Percentiles rank a stretch among this genome's conserved stretches.
Conservation (phyloP, 2,329 filamentous ascomycete genomes). For the Ustulina deusta region DNA sequence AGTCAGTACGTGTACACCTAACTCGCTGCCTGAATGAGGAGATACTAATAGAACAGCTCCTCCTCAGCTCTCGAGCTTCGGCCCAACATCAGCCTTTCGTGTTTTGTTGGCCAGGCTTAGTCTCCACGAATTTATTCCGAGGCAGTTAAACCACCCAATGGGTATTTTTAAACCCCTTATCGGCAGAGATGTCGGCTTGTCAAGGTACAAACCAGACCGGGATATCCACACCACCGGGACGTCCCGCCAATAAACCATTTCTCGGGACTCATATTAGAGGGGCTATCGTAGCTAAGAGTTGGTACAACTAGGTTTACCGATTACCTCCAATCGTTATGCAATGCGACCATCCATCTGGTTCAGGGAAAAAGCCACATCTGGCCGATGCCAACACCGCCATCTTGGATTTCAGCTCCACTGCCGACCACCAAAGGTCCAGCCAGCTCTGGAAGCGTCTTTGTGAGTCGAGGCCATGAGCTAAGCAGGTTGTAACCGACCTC, state of each 20-base stretch:
- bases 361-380: slow-evolving; percentile 15
- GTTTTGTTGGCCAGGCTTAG: neutral
- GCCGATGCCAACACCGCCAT: slow-evolving; percentile 27
- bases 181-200: slow-evolving; percentile 16
- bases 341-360: slow-evolving; percentile 36
- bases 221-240: slow-evolving; percentile 42
- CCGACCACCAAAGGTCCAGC: slow-evolving; percentile 1
- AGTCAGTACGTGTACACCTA: slow-evolving; percentile 8
- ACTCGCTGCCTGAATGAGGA: neutral
- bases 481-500: neutral
- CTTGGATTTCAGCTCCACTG: slow-evolving; percentile 17
- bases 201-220: slow-evolving; percentile 32
- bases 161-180: neutral
- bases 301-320: slow-evolving; percentile 29
- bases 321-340: slow-evolving; percentile 34
- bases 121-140: slow-evolving; percentile 8
- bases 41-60: slow-evolving; percentile 9
- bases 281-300: slow-evolving; percentile 31
- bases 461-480: neutral
- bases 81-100: neutral
- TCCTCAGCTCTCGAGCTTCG: neutral
- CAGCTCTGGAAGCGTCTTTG: neutral
- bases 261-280: slow-evolving; percentile 34
- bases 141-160: slow-evolving; percentile 4
- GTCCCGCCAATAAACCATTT: slow-evolving; percentile 41